These are phyloP conservation scores for Halenospora varia DNA, from an alignment of 495 filamentous ascomycete species.

Conservation along the genomic window DNA sequence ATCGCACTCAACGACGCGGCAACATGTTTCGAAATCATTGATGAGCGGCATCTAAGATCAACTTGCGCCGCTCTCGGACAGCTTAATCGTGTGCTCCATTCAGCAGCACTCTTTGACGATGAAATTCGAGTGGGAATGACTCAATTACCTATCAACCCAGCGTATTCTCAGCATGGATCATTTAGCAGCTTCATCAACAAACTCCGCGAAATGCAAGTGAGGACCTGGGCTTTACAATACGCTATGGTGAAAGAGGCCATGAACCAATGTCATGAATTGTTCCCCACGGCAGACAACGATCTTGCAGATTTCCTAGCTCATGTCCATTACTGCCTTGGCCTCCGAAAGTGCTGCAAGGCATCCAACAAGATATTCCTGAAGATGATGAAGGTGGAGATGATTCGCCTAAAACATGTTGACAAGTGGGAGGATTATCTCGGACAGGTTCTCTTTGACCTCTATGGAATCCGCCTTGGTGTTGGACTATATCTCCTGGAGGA, in stretches of 20 bases:
- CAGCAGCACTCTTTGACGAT: constrained; percentile 77
- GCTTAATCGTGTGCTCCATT: constrained; percentile 68
- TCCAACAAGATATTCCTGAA: constrained; percentile 84
- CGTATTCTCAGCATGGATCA: constrained; percentile 29
- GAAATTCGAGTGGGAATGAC: constrained; percentile 69
- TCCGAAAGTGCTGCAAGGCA: constrained; percentile 81
- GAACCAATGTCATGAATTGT: constrained; percentile 56
- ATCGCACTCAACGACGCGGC: constrained; percentile 59
- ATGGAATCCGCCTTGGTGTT: constrained; percentile 75
- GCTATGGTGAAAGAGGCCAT: constrained; percentile 72
- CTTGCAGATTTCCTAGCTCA: constrained; percentile 68
- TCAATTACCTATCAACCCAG: constrained; percentile 38
- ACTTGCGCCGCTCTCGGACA: constrained; percentile 65
- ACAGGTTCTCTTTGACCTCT: constrained; percentile 84
- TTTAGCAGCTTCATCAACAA: constrained; percentile 55
- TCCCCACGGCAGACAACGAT: constrained; percentile 61
- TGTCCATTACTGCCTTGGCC: constrained; percentile 80
- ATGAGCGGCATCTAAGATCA: constrained; percentile 66
- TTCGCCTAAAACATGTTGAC: constrained; percentile 57
- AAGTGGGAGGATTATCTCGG: constrained; percentile 75
- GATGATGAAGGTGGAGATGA: constrained; percentile 77
- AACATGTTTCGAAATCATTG: constrained; percentile 77
- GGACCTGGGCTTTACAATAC: constrained; percentile 77
- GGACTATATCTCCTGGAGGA: constrained; percentile 64
- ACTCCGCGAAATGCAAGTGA: constrained; percentile 84